Base-by-base conservation (phyloP, 495 filamentous ascomycete species). In the Neurospora tetrasperma region DNA sequence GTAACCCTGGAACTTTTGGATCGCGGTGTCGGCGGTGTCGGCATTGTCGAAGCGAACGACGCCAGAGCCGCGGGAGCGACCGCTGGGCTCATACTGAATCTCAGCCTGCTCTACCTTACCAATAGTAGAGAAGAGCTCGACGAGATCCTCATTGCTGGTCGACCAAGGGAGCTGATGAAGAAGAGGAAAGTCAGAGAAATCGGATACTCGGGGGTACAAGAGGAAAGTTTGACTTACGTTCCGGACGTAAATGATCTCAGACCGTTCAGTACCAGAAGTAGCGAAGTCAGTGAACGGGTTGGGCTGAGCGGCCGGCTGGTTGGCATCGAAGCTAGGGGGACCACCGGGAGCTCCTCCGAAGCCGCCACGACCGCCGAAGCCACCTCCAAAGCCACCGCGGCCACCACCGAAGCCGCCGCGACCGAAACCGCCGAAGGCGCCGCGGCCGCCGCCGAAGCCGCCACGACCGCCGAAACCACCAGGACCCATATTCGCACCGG, bases 31-130 rank as follows among this genome's bases (percentile, higher is more conserved):
- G 2, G 96, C 93, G 77, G 92, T 95, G 12, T 94, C 90, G 11
- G 88, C 81, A 54, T 81, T 89, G 75, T 96, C 93, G 79, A 99
- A 98, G 74, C 95, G 89, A 70, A 99, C 96, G 59, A 99, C 96
- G 79, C 96, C 96, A 69, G 92, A 97, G 69, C 96, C 96, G 72
- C 93, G 91, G 71, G 96, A 98, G 75, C 96, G 93, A 68, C 96
- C 95, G 78, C 96, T 97, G 9, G 93, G 92, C 78, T 98, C 96
- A 78, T 98, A 98, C 83, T 99, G 96, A 69, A 98, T 98, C 84
- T 98, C 96, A 12, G 96, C 96, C 76, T 93, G 93, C 76, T 97
- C 94, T 74, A 99, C 96, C 83, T 97, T 97, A 66, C 95, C 96
- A 79, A 99, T 98, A 7, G 96, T 99, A 40, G 91, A 94, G 87